Percentiles rank a stretch among this genome's conserved stretches.
These are phyloP conservation scores for Globisporangium spiculum DNA, from an alignment of 352 stramenopile genomes.

Conservation along the genomic window DNA sequence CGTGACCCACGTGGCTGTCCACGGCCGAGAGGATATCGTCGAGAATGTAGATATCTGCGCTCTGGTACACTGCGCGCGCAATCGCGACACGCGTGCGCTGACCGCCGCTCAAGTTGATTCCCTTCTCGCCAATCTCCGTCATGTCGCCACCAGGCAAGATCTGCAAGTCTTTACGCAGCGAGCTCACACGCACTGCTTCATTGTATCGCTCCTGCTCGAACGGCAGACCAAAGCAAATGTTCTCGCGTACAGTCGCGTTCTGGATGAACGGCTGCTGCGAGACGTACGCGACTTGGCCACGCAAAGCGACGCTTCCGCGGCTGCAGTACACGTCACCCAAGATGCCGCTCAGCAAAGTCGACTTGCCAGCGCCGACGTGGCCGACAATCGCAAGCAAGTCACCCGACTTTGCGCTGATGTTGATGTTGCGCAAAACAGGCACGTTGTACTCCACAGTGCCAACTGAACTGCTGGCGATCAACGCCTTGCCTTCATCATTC, in stretches of 20 bases:
- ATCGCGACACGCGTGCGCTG: slow-evolving; percentile 93
- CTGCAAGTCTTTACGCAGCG: slow-evolving; percentile 83
- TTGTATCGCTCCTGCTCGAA: slow-evolving; percentile 39
- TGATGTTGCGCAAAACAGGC: slow-evolving; percentile 48
- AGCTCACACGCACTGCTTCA: slow-evolving; percentile 56
- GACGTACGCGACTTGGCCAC: slow-evolving; percentile 49
- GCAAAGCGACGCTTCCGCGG: slow-evolving; percentile 24
- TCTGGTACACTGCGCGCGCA: slow-evolving; percentile 92
- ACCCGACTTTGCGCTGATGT: slow-evolving; percentile 59
- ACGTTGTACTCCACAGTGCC: slow-evolving; percentile 23
- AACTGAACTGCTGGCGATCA: slow-evolving; percentile 12
- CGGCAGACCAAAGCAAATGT: slow-evolving; percentile 43
- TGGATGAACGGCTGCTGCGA: slow-evolving; percentile 62
- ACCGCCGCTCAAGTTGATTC: slow-evolving; percentile 96
- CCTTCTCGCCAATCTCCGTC: slow-evolving; percentile 98
- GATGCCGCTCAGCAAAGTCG: slow-evolving; percentile 48
- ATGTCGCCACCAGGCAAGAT: slow-evolving; percentile 91
- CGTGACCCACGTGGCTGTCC: slow-evolving; percentile 94
- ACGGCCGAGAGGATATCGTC: slow-evolving; percentile 97
- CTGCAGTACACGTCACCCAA: slow-evolving; percentile 37
- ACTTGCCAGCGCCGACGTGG: slow-evolving; percentile 82
- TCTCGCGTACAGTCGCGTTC: slow-evolving; percentile 45
- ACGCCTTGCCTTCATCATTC: slow-evolving; percentile 21
- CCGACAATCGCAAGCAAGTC: slow-evolving; percentile 79
- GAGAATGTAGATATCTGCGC: slow-evolving; percentile 94